Percentiles rank a stretch among this genome's conserved stretches.
These are phyloP conservation scores for Eruca vesicaria DNA, from an alignment of 441 rosid genomes.

Conservation along the genomic window DNA sequence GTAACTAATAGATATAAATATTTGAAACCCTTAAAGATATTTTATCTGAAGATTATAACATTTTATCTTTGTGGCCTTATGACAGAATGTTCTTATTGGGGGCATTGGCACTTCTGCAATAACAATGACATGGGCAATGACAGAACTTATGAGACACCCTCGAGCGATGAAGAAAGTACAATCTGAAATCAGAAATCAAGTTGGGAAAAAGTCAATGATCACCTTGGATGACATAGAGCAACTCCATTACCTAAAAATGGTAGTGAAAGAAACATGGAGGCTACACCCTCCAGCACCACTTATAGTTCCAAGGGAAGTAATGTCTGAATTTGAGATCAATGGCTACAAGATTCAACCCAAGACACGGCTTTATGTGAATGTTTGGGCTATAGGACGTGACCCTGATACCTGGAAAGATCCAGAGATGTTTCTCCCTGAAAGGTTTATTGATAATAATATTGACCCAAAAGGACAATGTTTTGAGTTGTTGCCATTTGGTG, in stretches of 20 bases:
- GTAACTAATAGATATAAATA: slow-evolving; percentile 8
- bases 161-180: slow-evolving; percentile 51
- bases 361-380: slow-evolving; percentile 49
- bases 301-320: slow-evolving; percentile 50
- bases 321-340: slow-evolving; percentile 40
- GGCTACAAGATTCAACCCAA: slow-evolving; percentile 39
- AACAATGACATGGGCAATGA: slow-evolving; percentile 50
- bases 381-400: slow-evolving; percentile 66
- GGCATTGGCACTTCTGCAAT: slow-evolving; percentile 42
- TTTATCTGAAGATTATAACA: neutral
- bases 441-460: slow-evolving; percentile 45
- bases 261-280: slow-evolving; percentile 59
- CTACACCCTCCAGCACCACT: slow-evolving; percentile 61
- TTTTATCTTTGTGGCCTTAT: neutral
- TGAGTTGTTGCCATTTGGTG: slow-evolving; percentile 55
- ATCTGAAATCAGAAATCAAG: slow-evolving; percentile 42
- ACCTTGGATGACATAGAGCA: slow-evolving; percentile 34
- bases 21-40: neutral
- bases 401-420: slow-evolving; percentile 52
- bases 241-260: slow-evolving; percentile 47
- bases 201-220: slow-evolving; percentile 36
- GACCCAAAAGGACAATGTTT: slow-evolving; percentile 58
- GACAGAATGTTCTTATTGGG: slow-evolving; percentile 49
- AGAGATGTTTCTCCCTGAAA: slow-evolving; percentile 52
- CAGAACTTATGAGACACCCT: slow-evolving; percentile 49